Evolutionary conservation across 2,329 filamentous ascomycete species (phyloP).

Genomic region (Macrophomina tecta): DNA sequence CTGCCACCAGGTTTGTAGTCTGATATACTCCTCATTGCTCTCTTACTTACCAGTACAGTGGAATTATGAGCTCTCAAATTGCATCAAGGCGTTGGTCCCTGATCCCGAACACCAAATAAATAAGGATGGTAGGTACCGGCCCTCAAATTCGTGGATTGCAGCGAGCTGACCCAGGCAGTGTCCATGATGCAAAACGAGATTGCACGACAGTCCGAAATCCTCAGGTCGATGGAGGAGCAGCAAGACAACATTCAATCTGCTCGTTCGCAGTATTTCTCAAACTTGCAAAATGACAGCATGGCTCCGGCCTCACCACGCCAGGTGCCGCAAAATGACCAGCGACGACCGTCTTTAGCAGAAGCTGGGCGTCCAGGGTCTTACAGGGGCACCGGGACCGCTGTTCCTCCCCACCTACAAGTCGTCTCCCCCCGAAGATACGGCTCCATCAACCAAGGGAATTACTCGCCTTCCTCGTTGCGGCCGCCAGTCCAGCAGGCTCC

Average conservation of each 20-base stretch:
- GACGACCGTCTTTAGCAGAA: conserved; percentile 70
- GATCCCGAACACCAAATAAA: conserved; percentile 78
- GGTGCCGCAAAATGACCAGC: conserved; percentile 81
- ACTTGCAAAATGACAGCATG: conserved; percentile 53
- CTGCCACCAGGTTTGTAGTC: conserved; percentile 65
- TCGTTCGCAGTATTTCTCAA: conserved; percentile 56
- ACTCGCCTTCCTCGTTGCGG: conserved; percentile 76
- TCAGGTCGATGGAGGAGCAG: conserved; percentile 62
- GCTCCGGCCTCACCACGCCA: conserved; percentile 87
- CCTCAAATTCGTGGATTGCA: not conserved
- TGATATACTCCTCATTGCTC: not conserved
- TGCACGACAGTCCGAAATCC: conserved; percentile 63
- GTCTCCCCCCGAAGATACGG: conserved; percentile 82
- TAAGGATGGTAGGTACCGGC: conserved; percentile 72
- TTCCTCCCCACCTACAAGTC: conserved; percentile 77
- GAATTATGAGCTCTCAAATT: conserved; percentile 82
- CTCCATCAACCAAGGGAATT: conserved; percentile 75
- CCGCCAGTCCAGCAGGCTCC: conserved; percentile 70
- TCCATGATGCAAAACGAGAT: conserved; percentile 68
- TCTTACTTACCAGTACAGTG: conserved; percentile 58
- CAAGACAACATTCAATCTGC: conserved; percentile 69
- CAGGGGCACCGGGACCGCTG: conserved; percentile 61
- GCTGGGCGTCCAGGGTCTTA: conserved; percentile 70
- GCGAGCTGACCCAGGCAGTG: conserved; percentile 43
- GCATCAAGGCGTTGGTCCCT: conserved; percentile 75